Evolutionary conservation across 1,284 basidiomycete species (phyloP).

Genomic region (Inonotus obliquus): DNA sequence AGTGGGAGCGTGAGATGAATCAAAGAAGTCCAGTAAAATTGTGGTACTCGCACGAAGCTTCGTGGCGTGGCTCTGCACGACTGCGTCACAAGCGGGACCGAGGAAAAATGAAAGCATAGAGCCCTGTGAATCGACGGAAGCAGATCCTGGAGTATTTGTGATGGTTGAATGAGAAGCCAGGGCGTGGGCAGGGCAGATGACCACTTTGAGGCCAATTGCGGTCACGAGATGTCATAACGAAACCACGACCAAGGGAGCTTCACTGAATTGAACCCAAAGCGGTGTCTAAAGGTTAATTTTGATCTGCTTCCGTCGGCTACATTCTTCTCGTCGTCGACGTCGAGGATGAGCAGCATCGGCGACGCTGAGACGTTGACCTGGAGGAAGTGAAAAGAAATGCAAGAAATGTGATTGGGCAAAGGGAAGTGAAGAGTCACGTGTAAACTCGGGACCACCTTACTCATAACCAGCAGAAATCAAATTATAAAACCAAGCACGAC

Average conservation of each 20-base stretch:
- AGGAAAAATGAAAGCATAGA: background rate
- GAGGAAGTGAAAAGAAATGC: background rate
- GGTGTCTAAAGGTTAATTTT: background rate
- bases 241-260: background rate
- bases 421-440: background rate
- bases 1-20: no score
- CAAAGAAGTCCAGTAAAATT: no score
- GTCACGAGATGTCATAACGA: background rate
- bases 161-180: background rate
- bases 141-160: background rate
- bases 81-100: background rate
- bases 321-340: background rate
- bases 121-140: background rate
- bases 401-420: background rate
- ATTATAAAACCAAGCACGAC: background rate
- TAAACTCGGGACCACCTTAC: background rate
- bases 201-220: background rate
- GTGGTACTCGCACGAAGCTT: no score
- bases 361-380: background rate
- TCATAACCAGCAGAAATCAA: background rate
- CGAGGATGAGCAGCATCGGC: no score
- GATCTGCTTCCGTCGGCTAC: background rate
- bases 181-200: background rate
- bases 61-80: background rate
- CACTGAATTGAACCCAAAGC: constrained; percentile 1